Evolutionary conservation across 176 grass and related monocot species (phyloP).

Genomic region (Luzula sylvatica): DNA sequence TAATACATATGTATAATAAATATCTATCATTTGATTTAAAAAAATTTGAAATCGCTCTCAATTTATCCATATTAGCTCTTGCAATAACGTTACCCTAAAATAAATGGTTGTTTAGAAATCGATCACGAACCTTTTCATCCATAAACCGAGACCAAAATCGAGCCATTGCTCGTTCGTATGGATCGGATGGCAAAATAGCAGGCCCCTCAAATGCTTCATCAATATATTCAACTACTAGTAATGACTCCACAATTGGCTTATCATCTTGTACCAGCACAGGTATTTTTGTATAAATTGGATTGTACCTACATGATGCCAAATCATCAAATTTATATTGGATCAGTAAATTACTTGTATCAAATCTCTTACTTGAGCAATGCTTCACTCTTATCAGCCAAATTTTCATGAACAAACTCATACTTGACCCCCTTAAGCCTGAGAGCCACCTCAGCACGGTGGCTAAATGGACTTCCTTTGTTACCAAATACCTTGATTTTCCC

Average conservation of each 20-base stretch:
- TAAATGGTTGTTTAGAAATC: too few species aligned
- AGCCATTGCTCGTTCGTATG: background rate
- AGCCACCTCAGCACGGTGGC: conserved; percentile 11
- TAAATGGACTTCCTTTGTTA: conserved; percentile 14
- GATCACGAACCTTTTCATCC: conserved; percentile 42
- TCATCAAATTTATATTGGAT: background rate
- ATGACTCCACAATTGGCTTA: conserved; percentile 21
- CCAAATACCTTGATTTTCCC: conserved; percentile 28
- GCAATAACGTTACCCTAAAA: too few species aligned
- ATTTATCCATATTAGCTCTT: too few species aligned
- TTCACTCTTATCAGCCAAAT: conserved; percentile 35
- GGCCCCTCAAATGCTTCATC: conserved; percentile 31
- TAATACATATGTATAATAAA: too few species aligned
- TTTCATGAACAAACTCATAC: conserved; percentile 32
- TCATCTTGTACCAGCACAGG: conserved; percentile 41
- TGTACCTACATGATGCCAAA: conserved; percentile 7
- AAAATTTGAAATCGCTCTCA: too few species aligned
- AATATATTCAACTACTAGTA: conserved; percentile 41
- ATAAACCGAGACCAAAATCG: conserved; percentile 41
- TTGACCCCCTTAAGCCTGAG: conserved; percentile 30
- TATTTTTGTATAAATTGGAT: conserved; percentile 37
- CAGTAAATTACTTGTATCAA: background rate
- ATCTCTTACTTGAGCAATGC: conserved; percentile 11
- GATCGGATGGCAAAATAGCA: background rate
- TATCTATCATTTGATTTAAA: too few species aligned